Evolutionary conservation across 1,139 yeast genomes (phyloP).

Genomic region (Arxiozyma telluris): DNA sequence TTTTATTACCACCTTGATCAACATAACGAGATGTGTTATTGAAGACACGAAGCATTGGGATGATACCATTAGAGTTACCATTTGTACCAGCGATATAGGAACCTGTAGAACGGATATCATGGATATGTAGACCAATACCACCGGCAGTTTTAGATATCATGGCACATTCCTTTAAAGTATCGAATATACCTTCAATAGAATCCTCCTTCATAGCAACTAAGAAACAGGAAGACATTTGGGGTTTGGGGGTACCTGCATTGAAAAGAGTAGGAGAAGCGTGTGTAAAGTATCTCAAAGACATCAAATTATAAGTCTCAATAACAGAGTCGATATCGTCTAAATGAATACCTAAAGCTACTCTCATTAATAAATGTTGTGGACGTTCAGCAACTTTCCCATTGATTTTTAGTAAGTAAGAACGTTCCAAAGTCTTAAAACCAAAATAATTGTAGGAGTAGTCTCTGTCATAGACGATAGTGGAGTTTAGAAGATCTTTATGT

Average conservation of each 20-base stretch:
- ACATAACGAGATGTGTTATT: conserved; percentile 88
- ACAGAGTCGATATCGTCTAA: conserved; percentile 62
- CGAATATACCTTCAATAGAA: conserved; percentile 84
- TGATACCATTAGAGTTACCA: conserved; percentile 83
- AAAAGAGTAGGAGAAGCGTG: conserved; percentile 87
- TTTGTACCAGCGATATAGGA: conserved; percentile 82
- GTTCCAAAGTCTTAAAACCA: conserved; percentile 80
- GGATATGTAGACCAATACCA: conserved; percentile 79
- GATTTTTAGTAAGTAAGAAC: conserved; percentile 62
- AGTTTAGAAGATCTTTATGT: conserved; percentile 58
- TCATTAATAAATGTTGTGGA: conserved; percentile 82
- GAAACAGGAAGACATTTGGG: conserved; percentile 84
- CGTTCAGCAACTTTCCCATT: conserved; percentile 71
- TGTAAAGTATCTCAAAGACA: conserved; percentile 75
- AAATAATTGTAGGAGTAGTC: conserved; percentile 74
- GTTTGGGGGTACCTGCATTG: conserved; percentile 80
- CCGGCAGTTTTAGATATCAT: conserved; percentile 84
- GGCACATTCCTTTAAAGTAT: conserved; percentile 77
- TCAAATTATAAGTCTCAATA: conserved; percentile 68
- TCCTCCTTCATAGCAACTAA: conserved; percentile 80
- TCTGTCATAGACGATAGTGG: conserved; percentile 69
- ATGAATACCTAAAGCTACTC: conserved; percentile 84
- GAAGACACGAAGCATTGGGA: conserved; percentile 84
- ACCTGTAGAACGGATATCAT: conserved; percentile 75
- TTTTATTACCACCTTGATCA: conserved; percentile 88